Evolutionary conservation across 2,329 filamentous ascomycete species (phyloP).

Genomic region (Aspergillus fumigatiaffinis): DNA sequence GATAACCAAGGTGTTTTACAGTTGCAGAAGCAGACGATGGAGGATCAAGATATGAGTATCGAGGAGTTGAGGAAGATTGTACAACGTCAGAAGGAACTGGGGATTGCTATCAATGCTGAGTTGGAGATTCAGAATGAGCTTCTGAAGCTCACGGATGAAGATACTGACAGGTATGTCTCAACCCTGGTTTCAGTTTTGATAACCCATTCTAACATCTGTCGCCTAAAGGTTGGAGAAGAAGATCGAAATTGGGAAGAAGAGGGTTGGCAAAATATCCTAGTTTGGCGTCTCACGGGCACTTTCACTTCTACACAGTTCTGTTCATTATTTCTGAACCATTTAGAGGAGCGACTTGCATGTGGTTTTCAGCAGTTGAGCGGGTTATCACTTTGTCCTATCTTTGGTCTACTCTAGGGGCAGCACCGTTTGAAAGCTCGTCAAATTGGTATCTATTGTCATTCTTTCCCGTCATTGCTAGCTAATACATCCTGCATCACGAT

Average conservation of each 20-base stretch:
- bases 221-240: slow-evolving; percentile 39
- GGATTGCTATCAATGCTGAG: slow-evolving; percentile 60
- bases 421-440: background rate
- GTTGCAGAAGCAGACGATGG: slow-evolving; percentile 59
- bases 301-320: background rate
- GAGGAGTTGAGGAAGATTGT: slow-evolving; percentile 57
- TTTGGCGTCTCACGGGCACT: background rate
- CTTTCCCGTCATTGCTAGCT: background rate
- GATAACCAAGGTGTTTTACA: slow-evolving; percentile 63
- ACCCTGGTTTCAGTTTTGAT: background rate
- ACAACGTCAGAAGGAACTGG: slow-evolving; percentile 58
- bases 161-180: slow-evolving; percentile 47
- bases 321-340: background rate
- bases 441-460: background rate
- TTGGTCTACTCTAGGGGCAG: background rate
- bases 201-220: slow-evolving; percentile 13
- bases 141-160: slow-evolving; percentile 56
- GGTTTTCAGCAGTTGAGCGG: background rate
- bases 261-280: slow-evolving; percentile 45
- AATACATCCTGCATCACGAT: background rate
- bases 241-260: slow-evolving; percentile 46
- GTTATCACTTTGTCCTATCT: background rate
- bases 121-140: slow-evolving; percentile 59
- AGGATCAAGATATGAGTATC: slow-evolving; percentile 58
- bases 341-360: slow-evolving; percentile 1